Conservation (phyloP, 2,329 filamentous ascomycete species). For the Biscogniauxia mediterranea region DNA sequence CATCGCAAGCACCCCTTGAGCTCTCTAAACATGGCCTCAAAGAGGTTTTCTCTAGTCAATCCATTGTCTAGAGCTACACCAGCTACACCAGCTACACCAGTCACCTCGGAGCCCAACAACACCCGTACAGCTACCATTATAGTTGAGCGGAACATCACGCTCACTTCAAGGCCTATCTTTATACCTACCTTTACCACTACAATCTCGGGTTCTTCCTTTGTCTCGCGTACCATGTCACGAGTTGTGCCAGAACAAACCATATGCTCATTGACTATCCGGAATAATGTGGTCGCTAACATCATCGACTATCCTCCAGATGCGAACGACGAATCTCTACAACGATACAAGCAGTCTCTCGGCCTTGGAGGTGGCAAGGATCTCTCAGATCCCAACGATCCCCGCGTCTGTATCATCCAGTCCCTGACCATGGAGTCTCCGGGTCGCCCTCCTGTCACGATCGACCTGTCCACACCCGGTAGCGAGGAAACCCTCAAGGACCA, state of each 20-base stretch:
- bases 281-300: conserved; percentile 18
- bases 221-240: neutral
- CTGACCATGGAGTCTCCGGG: conserved; percentile 85
- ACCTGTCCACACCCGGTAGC: conserved; percentile 72
- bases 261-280: conserved; percentile 1
- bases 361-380: conserved; percentile 72
- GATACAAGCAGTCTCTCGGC: conserved; percentile 96
- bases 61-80: neutral
- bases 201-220: neutral
- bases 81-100: too few species aligned
- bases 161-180: neutral
- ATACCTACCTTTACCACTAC: conserved; percentile 1
- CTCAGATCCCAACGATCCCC: conserved; percentile 75
- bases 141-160: conserved; percentile 5
- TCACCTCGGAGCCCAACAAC: neutral
- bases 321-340: conserved; percentile 89
- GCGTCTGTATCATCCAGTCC: conserved; percentile 89
- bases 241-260: conserved; percentile 2
- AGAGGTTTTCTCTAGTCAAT: neutral
- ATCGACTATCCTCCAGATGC: conserved; percentile 45
- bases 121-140: conserved; percentile 5
- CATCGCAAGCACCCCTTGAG: neutral
- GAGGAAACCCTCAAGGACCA: conserved; percentile 80
- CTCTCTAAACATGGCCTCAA: neutral
- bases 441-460: conserved; percentile 82